Evolutionary conservation across 768 basidiomycete genomes (phyloP), one percentile per base, ranked within the genome.

Genomic region (Phylloporus rhodoxanthus): DNA sequence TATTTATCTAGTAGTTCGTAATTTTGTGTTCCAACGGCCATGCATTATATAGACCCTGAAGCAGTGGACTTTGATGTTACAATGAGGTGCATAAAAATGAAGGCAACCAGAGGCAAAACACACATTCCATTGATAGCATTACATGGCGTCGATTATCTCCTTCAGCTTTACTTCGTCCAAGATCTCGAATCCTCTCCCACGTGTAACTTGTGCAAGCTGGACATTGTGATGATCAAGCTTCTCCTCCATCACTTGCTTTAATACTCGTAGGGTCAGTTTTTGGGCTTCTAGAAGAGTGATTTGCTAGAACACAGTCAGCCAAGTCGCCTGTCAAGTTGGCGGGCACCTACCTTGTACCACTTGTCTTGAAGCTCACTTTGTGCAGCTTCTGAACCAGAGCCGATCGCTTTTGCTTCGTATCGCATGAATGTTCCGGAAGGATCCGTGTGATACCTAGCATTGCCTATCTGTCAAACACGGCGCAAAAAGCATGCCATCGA

Each of bases 171-270:
- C 78, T 68, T 95, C 91, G 56, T 84, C 76, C 54, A 98, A 66
- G 57, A 97, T 96, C 69, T 90, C 80, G 65, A 95, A 97, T n/a
- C 94, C 94, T 48, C 77, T 80, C 37, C 70, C 75, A 40, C 70
- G 68, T 48, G 91, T 94, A n/a, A 97, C 94, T 78, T 94, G 92
- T 45, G 95, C 93, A 13, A 99, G 76, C 68, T 98, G 94, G 21
- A 98, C 94, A 59, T 99, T 98, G 73, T 97, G 94, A 59, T 96
- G 91, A 70, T 98, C 95, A 37, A 99, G 80, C 68, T 96, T 97
- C 73, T 98, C 96, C 69, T 98, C 96, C 96, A 98, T 99, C 38
- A 98, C 96, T 72, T 98, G 93, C 73, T 99, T 98, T 54, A 98
- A 74, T 40, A 98, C 91, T 55, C 82, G 84, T 45, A 98, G 72